A percentile compares a stretch with the other conserved stretches of the same genome.
Evolutionary conservation across 306 rosid species (phyloP).

Genomic region (Notholithocarpus densiflorus): DNA sequence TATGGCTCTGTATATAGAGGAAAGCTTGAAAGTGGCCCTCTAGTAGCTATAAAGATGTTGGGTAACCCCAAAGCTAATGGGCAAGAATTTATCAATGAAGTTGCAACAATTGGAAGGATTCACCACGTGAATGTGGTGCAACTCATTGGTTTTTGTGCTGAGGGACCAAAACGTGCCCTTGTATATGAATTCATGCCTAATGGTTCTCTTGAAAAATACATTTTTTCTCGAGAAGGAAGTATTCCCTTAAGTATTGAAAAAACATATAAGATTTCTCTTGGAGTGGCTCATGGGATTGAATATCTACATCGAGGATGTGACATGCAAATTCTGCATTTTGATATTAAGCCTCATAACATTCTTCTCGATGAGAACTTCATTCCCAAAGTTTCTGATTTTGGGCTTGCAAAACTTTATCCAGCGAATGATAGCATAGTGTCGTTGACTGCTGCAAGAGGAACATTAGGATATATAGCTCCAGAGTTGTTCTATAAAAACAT

Average conservation of each 20-base stretch:
- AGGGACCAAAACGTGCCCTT: constrained; percentile 11
- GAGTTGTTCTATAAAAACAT: constrained; percentile 6
- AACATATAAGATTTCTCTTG: constrained; percentile 11
- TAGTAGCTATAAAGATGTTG: constrained; percentile 23
- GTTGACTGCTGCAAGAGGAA: constrained; percentile 22
- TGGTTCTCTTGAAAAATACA: constrained; percentile 24
- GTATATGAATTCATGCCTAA: constrained; percentile 28
- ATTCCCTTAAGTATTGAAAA: neutral
- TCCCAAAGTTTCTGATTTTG: constrained; percentile 26
- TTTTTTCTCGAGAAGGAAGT: constrained; percentile 1
- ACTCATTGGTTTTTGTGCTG: constrained; percentile 22
- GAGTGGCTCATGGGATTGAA: constrained; percentile 17
- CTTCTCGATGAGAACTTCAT: neutral
- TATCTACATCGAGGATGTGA: constrained; percentile 27
- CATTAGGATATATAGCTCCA: constrained; percentile 22
- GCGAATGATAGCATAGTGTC: neutral
- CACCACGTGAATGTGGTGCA: constrained; percentile 22
- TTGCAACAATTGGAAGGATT: constrained; percentile 16
- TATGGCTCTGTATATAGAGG: constrained; percentile 13
- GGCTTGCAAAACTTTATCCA: constrained; percentile 18
- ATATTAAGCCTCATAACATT: constrained; percentile 22
- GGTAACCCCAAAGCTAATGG: constrained; percentile 8
- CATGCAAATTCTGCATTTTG: constrained; percentile 23
- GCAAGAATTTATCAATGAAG: constrained; percentile 27
- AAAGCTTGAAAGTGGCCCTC: constrained; percentile 3